A percentile compares a stretch with the other conserved stretches of the same genome.
phyloP scores from a whole-genome alignment of 2,329 filamentous ascomycete genomes.

The Alternaria viburni region DNA sequence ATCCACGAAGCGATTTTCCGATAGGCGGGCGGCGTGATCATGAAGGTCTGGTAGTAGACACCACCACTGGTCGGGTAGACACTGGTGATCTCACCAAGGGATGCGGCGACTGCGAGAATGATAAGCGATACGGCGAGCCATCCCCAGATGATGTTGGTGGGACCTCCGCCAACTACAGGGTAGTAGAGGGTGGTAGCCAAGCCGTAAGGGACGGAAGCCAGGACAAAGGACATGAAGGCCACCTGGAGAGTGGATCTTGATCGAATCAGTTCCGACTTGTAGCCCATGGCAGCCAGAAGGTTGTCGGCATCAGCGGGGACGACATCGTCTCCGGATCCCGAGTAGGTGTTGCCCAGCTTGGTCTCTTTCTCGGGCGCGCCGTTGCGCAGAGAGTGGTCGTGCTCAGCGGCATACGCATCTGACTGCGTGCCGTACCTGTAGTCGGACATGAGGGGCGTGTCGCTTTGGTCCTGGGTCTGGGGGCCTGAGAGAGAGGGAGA shows the following conservation, averaged over 20 bases:
- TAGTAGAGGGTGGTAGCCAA: slow-evolving; percentile 73
- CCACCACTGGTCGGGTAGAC: slow-evolving; percentile 79
- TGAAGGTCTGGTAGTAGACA: slow-evolving; percentile 81
- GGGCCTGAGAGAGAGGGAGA: slow-evolving; percentile 13
- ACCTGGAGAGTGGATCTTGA: slow-evolving; percentile 72
- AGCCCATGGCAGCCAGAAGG: slow-evolving; percentile 68
- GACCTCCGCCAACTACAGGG: slow-evolving; percentile 70
- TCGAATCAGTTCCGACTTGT: slow-evolving; percentile 69
- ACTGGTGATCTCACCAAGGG: slow-evolving; percentile 75
- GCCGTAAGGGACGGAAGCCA: slow-evolving; percentile 77
- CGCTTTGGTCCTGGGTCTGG: slow-evolving; percentile 15
- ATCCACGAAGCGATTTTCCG: slow-evolving; percentile 72
- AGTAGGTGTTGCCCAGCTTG: slow-evolving; percentile 31
- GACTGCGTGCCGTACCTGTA: slow-evolving; percentile 43
- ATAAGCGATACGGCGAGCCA: slow-evolving; percentile 73
- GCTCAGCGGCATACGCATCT: slow-evolving; percentile 43
- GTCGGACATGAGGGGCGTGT: slow-evolving; percentile 25
- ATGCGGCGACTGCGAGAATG: slow-evolving; percentile 71
- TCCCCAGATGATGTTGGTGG: slow-evolving; percentile 74
- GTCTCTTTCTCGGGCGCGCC: slow-evolving; percentile 31
- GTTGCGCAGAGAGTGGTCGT: slow-evolving; percentile 32
- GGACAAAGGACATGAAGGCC: slow-evolving; percentile 78
- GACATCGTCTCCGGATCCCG: slow-evolving; percentile 32
- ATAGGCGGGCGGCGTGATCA: slow-evolving; percentile 68
- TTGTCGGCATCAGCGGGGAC: slow-evolving; percentile 61